Conservation (phyloP, 2,329 filamentous ascomycete species). For the Aspergillus arachidicola region DNA sequence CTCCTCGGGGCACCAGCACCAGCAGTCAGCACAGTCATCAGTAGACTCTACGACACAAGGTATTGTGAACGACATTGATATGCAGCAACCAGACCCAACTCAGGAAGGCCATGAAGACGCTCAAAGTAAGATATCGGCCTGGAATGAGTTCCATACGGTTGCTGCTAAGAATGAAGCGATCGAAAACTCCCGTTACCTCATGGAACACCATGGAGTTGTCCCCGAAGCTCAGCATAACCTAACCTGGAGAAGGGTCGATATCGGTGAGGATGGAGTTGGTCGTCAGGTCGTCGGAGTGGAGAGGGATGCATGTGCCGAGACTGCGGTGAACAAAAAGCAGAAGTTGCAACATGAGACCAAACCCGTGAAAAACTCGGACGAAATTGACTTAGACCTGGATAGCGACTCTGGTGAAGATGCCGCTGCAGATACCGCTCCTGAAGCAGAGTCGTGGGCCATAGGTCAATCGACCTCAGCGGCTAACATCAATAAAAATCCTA, state of each 20-base stretch:
- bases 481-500: not conserved
- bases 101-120: conserved; percentile 6
- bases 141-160: conserved; percentile 41
- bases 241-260: conserved; percentile 44
- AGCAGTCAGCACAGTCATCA: not conserved
- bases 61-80: not conserved
- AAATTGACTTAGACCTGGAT: conserved; percentile 43
- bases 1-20: not conserved
- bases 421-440: conserved; percentile 16
- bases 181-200: conserved; percentile 33
- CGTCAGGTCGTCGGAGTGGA: conserved; percentile 27
- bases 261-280: conserved; percentile 29
- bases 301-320: conserved; percentile 14
- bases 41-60: not conserved
- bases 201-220: conserved; percentile 22
- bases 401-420: conserved; percentile 25
- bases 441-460: not conserved
- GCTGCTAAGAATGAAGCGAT: conserved; percentile 37
- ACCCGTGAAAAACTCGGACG: conserved; percentile 54
- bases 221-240: conserved; percentile 33
- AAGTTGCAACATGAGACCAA: conserved; percentile 19
- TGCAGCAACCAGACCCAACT: not conserved
- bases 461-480: not conserved
- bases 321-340: conserved; percentile 23
- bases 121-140: conserved; percentile 34